Percentiles rank a stretch among this genome's conserved stretches.
Conservation (phyloP, 164 flowering plant genomes). For the Magnolia kwangsiensis region DNA sequence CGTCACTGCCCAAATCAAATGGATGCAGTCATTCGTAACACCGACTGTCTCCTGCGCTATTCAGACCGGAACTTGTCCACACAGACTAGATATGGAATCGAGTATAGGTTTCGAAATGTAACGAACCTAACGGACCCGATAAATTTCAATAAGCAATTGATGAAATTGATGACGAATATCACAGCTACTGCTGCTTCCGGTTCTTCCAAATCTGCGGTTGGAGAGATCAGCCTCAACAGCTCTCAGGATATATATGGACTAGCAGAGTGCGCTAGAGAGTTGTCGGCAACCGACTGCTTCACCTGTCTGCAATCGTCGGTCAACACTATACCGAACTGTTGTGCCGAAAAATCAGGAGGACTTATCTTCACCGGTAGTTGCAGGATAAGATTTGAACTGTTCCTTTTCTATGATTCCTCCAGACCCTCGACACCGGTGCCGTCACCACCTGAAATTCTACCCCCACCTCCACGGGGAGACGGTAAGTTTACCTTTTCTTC, state of each 20-base stretch:
- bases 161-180: background rate
- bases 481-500: too few species aligned
- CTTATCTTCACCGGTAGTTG: background rate
- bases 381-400: background rate
- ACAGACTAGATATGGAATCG: too few species aligned
- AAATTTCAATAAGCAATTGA: background rate
- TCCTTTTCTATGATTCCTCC: background rate
- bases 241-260: background rate
- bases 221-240: background rate
- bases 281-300: background rate
- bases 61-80: slow-evolving; percentile 9
- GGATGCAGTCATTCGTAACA: slow-evolving; percentile 17
- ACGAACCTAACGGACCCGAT: background rate
- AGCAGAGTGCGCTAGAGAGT: slow-evolving; percentile 8
- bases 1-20: slow-evolving; percentile 19
- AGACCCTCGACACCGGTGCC: too few species aligned
- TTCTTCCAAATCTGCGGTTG: background rate
- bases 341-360: background rate
- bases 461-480: too few species aligned
- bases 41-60: slow-evolving; percentile 32
- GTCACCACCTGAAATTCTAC: too few species aligned
- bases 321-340: background rate
- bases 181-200: background rate
- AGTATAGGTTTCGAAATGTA: too few species aligned
- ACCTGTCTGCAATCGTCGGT: background rate